A percentile compares a stretch with the other conserved stretches of the same genome.
phyloP scores from a whole-genome alignment of 169 alveolate species.

The Hammondia hammondi region DNA sequence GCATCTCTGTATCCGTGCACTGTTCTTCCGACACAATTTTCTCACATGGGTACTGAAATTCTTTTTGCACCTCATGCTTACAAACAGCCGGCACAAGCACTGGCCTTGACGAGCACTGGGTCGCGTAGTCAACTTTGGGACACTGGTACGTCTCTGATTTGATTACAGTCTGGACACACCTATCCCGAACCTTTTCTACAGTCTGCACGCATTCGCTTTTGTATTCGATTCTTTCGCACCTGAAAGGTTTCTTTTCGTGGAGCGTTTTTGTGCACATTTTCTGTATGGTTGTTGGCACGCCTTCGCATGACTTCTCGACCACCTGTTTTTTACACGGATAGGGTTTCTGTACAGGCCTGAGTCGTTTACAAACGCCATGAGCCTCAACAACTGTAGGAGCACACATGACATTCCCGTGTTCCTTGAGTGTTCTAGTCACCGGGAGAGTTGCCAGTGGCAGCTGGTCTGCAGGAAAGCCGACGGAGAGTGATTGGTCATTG shows the following conservation, averaged over 20 bases:
- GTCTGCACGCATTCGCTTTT: conserved; percentile 20
- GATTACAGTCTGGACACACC: conserved; percentile 14
- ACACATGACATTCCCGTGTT: neutral
- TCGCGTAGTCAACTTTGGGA: conserved; percentile 35
- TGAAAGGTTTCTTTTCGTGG: conserved; percentile 35
- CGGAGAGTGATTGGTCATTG: neutral
- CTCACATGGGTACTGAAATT: conserved; percentile 28
- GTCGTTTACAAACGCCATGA: neutral
- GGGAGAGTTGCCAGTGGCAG: neutral
- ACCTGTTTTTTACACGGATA: conserved; percentile 29
- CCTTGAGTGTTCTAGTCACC: neutral
- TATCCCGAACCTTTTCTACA: neutral
- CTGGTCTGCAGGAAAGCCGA: neutral
- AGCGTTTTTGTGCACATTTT: conserved; percentile 32
- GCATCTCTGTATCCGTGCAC: neutral
- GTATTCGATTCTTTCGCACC: conserved; percentile 21
- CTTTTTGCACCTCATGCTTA: conserved; percentile 28
- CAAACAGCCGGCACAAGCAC: conserved; percentile 20
- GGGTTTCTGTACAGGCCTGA: conserved; percentile 19
- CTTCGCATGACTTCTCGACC: conserved; percentile 14
- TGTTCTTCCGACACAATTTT: neutral
- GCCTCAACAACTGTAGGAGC: neutral
- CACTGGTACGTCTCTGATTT: conserved; percentile 24
- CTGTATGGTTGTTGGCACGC: conserved; percentile 20
- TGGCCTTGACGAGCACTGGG: neutral